Base-by-base conservation (phyloP, 805 yeast genomes). In the Saccharomycopsis fibuligera region DNA sequence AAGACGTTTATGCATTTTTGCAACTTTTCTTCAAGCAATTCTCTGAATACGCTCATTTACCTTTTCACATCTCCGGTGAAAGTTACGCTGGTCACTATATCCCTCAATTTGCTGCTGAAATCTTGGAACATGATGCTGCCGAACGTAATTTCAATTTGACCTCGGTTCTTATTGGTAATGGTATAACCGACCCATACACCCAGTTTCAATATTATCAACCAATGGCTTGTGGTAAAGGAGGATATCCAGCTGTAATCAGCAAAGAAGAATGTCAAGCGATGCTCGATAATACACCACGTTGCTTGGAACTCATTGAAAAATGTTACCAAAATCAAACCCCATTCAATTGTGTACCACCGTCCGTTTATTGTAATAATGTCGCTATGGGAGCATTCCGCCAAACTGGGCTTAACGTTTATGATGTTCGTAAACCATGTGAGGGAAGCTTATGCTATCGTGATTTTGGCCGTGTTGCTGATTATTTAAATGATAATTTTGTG, bases 351-450 rank as follows among this genome's bases (percentile, higher is more conserved):
- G 83, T 86, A 38, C 96, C 96, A 24, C 97, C 98, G 19, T 72
- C 86, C 22, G 70, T 89, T 47, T 90, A 91, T 74, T 91, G 99
- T 74, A 85, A 86, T 68, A 83, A 82, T 59, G 83, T 80, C 47
- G 81, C 87, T 67, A 72, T 86, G 74, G 87, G 80, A 5, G 93
- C 95, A 25, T 86, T 83, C 66, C 82, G 79, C 65, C 73, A 74
- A 59, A 86, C 96, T 14, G 97, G 97, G 38, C 78, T 83, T 64
- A 93, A 91, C 64, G 91, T 87, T 48, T 91, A 91, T 65, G 99
- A 91, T 63, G 80, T 91, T 54, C 79, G 96, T 68, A 78, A 72
- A 48, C 73, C 75, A 57, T 91, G 98, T 69, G 86, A 83, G 65
- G 71, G 69, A 25, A 70, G 66, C 44, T 72, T 84, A 56, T 91